phyloP scores from a whole-genome alignment of 1,284 basidiomycete species.

The Sanghuangporus baumii region DNA sequence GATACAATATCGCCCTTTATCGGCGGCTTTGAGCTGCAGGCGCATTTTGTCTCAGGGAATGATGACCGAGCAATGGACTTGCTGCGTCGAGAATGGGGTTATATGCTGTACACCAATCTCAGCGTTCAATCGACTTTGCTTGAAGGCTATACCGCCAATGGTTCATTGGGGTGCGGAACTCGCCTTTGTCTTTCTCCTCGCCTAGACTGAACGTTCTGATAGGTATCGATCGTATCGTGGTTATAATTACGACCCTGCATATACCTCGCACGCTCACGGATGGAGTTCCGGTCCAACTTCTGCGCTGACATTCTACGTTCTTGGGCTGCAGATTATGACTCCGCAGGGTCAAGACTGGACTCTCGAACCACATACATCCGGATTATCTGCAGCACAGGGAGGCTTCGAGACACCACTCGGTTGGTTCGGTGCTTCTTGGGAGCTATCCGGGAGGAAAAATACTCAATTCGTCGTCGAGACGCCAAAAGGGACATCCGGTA shows the following conservation, averaged over 20 bases:
- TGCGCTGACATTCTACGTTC: conserved; percentile 39
- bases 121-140: conserved; percentile 46
- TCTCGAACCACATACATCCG: conserved; percentile 32
- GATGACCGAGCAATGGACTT: conserved; percentile 44
- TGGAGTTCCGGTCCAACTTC: conserved; percentile 44
- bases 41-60: conserved; percentile 44
- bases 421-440: conserved; percentile 38
- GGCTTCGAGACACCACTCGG: conserved; percentile 41
- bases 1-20: conserved; percentile 49
- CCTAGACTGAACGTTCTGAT: not conserved
- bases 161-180: conserved; percentile 37
- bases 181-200: not conserved
- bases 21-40: conserved; percentile 46
- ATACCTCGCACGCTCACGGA: conserved; percentile 43
- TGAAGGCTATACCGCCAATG: conserved; percentile 47
- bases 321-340: conserved; percentile 36
- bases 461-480: conserved; percentile 8
- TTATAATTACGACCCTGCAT: conserved; percentile 43
- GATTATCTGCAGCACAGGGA: conserved; percentile 33
- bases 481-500: conserved; percentile 8
- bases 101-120: conserved; percentile 47
- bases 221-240: conserved; percentile 41
- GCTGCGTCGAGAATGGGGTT: conserved; percentile 45
- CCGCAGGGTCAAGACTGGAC: conserved; percentile 35
- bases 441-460: not conserved